Base-by-base conservation (phyloP, 202 grass and related monocot genomes). In the Schoenoplectus triqueter region DNA sequence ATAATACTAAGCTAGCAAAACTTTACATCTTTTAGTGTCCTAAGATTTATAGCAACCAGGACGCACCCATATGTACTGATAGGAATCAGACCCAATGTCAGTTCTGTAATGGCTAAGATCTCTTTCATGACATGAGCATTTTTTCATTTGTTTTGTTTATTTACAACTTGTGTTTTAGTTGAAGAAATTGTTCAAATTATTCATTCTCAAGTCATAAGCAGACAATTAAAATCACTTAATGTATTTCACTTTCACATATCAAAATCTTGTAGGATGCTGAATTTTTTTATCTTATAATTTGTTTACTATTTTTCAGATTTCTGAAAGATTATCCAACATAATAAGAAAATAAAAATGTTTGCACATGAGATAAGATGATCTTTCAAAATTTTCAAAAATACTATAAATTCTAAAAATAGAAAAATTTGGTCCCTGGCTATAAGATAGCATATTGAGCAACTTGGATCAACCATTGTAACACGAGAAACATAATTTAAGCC, bases 231-330 rank as follows among this genome's bases (percentile, higher is more conserved):
- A 21, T 13, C 10, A 4, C 0, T 68, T 31, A 42, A 40, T 13
- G 39, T 68, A 18, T n/a, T 31, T 31, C 31, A 31, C 31, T 31
- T 47, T 3, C 5, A 47, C 4, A 60, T 60, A 60, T 60, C 13
- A 60, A 60, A 60, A 17, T 60, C 13, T 60, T 47, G 45, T 47
- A 47, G 45, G 45, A 13, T 68, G 42, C 31, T 10, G 14, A 31
- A 42, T 68, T 68, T 15, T 68, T 68, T 68, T 60, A 68, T 68
- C 65, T 22, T 41, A 68, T 7, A 67, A 67, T 67, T 11, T 67
- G 22, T 14, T 67, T 14, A 41, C 10, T 13, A 11, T 1, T 42
- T 68, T 66, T 68, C 14, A 4, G 9, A 6, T 68, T 14, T 68
- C 39, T 40, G 64, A 68, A 68, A 42, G 3, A 42, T 9, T 7